These are phyloP conservation scores for Heimioporus sp. DNA, from an alignment of 768 basidiomycete species.

Conservation along the genomic window DNA sequence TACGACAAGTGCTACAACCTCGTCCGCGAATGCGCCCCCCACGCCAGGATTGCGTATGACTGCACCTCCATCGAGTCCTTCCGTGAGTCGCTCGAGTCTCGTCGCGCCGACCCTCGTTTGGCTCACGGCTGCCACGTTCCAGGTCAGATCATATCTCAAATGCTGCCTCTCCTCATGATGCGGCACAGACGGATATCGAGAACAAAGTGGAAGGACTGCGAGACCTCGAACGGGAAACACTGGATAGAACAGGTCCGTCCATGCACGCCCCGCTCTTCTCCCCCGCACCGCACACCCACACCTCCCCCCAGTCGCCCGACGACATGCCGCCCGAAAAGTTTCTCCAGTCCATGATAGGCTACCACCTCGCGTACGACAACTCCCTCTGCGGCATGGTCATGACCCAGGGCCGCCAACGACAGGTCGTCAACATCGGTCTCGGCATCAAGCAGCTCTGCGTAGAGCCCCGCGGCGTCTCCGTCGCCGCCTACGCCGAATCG, in stretches of 20 bases:
- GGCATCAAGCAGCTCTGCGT: slow-evolving; percentile 68
- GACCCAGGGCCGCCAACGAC: slow-evolving; percentile 72
- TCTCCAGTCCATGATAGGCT: slow-evolving; percentile 75
- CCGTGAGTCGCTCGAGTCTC: slow-evolving; percentile 46
- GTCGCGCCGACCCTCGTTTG: too few relatives aligned
- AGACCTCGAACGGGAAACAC: slow-evolving; percentile 63
- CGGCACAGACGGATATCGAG: slow-evolving; percentile 76
- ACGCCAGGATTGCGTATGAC: slow-evolving; percentile 52
- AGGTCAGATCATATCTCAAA: slow-evolving; percentile 72
- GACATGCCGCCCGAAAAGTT: slow-evolving; percentile 63
- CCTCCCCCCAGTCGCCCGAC: slow-evolving; percentile 44
- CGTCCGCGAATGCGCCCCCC: slow-evolving; percentile 57
- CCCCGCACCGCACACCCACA: background rate
- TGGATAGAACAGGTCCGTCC: slow-evolving; percentile 77
- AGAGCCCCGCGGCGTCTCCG: slow-evolving; percentile 56
- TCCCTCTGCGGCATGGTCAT: slow-evolving; percentile 83
- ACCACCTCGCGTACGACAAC: slow-evolving; percentile 66
- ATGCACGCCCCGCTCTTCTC: too few relatives aligned
- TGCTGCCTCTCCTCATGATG: slow-evolving; percentile 85
- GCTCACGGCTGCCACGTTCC: too few relatives aligned
- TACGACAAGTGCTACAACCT: slow-evolving; percentile 66
- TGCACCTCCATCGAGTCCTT: slow-evolving; percentile 62
- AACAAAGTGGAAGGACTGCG: slow-evolving; percentile 67
- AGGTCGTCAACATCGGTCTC: slow-evolving; percentile 81
- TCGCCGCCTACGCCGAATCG: slow-evolving; percentile 68